Percentiles rank a stretch among this genome's conserved stretches.
phyloP scores from a whole-genome alignment of 2,329 filamentous ascomycete genomes.

The Colletotrichum tropicale region DNA sequence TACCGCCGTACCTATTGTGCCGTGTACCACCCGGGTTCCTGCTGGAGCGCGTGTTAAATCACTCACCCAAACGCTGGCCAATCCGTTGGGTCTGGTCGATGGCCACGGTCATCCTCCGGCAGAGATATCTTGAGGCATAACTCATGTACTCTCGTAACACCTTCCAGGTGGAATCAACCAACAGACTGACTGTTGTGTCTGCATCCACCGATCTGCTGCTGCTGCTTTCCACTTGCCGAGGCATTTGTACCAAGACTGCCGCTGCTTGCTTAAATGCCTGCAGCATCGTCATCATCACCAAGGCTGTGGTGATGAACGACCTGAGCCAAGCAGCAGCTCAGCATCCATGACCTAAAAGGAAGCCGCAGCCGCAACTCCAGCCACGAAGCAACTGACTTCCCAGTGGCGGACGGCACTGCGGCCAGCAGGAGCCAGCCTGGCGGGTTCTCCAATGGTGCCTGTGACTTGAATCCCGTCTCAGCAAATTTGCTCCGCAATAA shows the following conservation, averaged over 20 bases:
- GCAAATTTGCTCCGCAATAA: not conserved
- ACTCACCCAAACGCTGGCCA: not conserved
- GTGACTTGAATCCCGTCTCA: not conserved
- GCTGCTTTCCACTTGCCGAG: not conserved
- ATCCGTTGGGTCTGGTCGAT: not conserved
- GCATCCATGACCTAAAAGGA: not conserved
- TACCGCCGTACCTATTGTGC: not conserved
- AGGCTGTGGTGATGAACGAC: not conserved
- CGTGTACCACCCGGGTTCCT: not conserved
- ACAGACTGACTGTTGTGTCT: not conserved
- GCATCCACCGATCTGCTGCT: not conserved
- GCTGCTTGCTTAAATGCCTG: not conserved
- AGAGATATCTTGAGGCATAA: not conserved
- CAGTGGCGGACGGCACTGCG: not conserved
- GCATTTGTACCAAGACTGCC: not conserved
- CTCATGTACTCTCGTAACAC: not conserved
- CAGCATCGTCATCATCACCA: not conserved
- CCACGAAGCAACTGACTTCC: not conserved
- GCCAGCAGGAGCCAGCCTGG: not conserved
- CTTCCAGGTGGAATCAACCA: not conserved
- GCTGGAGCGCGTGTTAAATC: not conserved
- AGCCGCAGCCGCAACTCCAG: constrained; percentile 4
- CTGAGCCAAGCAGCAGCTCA: not conserved
- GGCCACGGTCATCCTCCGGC: not conserved
- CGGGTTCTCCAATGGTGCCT: not conserved